Percentiles rank a stretch among this genome's conserved stretches.
Evolutionary conservation across 169 alveolate genomes (phyloP).

Genomic region (Cyclospora cayetanensis): DNA sequence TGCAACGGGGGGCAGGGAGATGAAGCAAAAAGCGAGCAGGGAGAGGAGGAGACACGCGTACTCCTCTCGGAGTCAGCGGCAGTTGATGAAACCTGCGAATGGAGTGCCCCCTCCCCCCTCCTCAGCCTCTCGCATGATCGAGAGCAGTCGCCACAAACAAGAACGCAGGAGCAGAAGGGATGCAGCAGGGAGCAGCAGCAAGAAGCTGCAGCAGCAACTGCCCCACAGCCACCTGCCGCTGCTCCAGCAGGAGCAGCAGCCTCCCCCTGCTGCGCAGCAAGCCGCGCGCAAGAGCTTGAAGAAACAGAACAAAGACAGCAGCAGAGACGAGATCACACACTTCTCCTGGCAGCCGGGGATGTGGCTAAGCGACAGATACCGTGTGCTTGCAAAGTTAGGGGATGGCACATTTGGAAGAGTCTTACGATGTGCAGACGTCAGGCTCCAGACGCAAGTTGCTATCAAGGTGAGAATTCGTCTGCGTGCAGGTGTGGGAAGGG

Average conservation of each 20-base stretch:
- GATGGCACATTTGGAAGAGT: conserved; percentile 99
- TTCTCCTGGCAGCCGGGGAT: conserved; percentile 77
- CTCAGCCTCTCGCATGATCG: not conserved
- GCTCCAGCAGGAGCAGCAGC: not conserved
- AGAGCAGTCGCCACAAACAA: not conserved
- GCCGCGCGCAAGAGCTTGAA: conserved; percentile 50
- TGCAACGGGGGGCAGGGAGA: not conserved
- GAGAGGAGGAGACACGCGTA: not conserved
- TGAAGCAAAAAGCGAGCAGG: not conserved
- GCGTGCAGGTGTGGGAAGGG: not conserved
- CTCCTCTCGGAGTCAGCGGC: not conserved
- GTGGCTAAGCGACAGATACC: conserved; percentile 84
- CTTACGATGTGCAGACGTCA: conserved; percentile 88
- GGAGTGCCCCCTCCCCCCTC: not conserved
- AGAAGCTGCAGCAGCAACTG: not conserved
- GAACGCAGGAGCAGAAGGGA: not conserved
- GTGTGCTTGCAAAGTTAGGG: conserved; percentile 90
- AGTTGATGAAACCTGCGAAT: not conserved
- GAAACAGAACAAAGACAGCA: conserved; percentile 69
- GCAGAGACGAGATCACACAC: conserved; percentile 78
- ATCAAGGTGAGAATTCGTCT: conserved; percentile 81
- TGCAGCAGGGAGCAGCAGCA: conserved; percentile 50
- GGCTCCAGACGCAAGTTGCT: conserved; percentile 86
- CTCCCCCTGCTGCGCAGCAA: conserved; percentile 6
- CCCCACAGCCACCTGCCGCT: not conserved